Percentiles rank a stretch among this genome's conserved stretches.
phyloP scores from a whole-genome alignment of 495 filamentous ascomycete genomes.

The Neurospora tetrasperma region DNA sequence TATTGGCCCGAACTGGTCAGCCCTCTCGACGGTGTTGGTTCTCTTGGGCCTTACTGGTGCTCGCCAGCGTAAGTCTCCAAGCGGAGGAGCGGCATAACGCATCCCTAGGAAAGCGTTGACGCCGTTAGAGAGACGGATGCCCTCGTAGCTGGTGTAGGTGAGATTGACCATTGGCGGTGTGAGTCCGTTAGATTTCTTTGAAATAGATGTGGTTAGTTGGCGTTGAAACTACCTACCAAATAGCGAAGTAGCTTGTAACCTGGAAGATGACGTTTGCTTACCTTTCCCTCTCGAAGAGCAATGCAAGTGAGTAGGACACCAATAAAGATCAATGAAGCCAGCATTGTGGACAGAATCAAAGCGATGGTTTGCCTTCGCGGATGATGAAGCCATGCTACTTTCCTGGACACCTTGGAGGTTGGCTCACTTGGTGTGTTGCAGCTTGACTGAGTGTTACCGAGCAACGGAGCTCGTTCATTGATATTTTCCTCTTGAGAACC shows the following conservation, averaged over 20 bases:
- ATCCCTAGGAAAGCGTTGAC: conserved; percentile 35
- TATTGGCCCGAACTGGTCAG: conserved; percentile 33
- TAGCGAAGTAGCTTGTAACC: neutral
- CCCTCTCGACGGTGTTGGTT: conserved; percentile 12
- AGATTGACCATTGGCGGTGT: conserved; percentile 22
- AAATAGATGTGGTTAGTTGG: neutral
- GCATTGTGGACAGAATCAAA: neutral
- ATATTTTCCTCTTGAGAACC: neutral
- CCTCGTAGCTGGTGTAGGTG: conserved; percentile 35
- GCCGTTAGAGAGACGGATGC: conserved; percentile 17
- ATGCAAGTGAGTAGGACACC: neutral
- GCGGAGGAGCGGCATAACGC: conserved; percentile 34
- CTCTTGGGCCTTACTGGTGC: conserved; percentile 24
- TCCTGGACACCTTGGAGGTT: neutral
- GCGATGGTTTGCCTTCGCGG: neutral
- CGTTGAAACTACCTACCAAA: neutral
- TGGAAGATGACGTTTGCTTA: neutral
- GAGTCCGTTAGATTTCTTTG: neutral
- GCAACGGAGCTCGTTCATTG: neutral
- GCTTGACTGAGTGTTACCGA: neutral
- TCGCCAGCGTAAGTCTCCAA: conserved; percentile 30
- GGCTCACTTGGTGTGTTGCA: neutral
- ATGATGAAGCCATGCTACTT: neutral
- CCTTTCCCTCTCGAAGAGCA: neutral
- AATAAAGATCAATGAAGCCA: neutral